Conservation (phyloP, 2,329 filamentous ascomycete genomes). For the Cytospora piceicola region DNA sequence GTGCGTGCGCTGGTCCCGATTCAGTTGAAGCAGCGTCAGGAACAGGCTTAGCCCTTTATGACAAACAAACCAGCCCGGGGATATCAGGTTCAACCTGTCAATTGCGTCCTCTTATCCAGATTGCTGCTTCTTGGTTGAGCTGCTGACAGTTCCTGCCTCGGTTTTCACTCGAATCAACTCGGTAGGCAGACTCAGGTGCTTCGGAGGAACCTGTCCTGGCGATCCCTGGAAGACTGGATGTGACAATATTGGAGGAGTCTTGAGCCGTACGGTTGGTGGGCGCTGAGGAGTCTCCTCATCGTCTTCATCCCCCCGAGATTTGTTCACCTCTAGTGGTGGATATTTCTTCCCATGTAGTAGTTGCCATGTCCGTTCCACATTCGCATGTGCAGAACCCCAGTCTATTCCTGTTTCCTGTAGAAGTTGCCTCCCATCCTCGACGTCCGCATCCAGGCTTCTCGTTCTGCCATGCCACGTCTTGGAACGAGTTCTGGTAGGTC, state of each 20-base stretch:
- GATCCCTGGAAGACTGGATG: conserved; percentile 25
- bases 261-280: conserved; percentile 17
- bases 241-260: conserved; percentile 27
- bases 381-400: conserved; percentile 23
- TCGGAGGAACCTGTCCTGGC: neutral
- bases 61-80: neutral
- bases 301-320: neutral
- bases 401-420: neutral
- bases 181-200: conserved; percentile 23
- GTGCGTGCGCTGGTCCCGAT: neutral
- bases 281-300: conserved; percentile 5
- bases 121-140: neutral
- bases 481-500: conserved; percentile 9
- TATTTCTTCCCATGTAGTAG: conserved; percentile 18
- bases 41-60: neutral
- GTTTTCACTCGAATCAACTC: conserved; percentile 17
- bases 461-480: conserved; percentile 21
- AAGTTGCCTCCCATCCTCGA: neutral
- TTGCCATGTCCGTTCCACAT: conserved; percentile 22
- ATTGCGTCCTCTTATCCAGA: neutral
- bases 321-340: neutral
- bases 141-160: neutral
- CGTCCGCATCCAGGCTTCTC: neutral
- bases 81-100: neutral
- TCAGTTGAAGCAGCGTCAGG: neutral